A percentile compares a stretch with the other conserved stretches of the same genome.
These are phyloP conservation scores for Podospora appendiculata DNA, from an alignment of 495 filamentous ascomycete species.

Conservation along the genomic window DNA sequence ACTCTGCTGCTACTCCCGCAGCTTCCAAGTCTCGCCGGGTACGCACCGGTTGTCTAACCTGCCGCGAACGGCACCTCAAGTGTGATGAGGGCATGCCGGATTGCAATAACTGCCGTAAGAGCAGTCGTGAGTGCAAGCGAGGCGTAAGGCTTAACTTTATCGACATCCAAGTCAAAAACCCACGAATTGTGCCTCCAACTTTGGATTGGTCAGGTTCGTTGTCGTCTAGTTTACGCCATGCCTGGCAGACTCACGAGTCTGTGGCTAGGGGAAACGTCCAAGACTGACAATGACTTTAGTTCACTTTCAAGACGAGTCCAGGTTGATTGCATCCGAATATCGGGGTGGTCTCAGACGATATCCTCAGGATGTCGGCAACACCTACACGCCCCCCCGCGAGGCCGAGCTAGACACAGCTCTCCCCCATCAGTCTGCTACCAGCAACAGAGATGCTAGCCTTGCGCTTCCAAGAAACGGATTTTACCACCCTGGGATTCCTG, in stretches of 20 bases:
- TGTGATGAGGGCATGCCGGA: constrained; percentile 74
- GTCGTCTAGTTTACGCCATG: too few species aligned
- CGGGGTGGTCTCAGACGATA: constrained; percentile 74
- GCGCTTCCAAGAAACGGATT: background rate
- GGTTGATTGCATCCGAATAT: constrained; percentile 88
- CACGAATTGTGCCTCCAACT: constrained; percentile 55
- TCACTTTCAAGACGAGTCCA: constrained; percentile 79
- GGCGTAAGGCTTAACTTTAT: constrained; percentile 91
- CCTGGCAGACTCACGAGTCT: too few species aligned
- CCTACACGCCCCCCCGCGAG: constrained; percentile 20
- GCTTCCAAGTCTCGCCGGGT: constrained; percentile 58
- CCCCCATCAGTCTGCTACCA: background rate
- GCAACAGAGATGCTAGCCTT: background rate
- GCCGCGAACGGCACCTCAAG: constrained; percentile 59
- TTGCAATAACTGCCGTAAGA: constrained; percentile 85
- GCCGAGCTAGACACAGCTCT: background rate
- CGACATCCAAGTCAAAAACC: constrained; percentile 66
- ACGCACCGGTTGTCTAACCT: constrained; percentile 71
- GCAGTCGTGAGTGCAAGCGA: constrained; percentile 74
- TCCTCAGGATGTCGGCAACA: constrained; percentile 40
- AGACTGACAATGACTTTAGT: constrained; percentile 26
- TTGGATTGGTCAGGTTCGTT: constrained; percentile 57
- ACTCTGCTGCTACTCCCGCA: constrained; percentile 9
- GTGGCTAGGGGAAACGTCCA: too few species aligned
- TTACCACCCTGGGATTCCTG: background rate